phyloP scores from a whole-genome alignment of 1,284 basidiomycete genomes.

The Leccinum pachyderme region DNA sequence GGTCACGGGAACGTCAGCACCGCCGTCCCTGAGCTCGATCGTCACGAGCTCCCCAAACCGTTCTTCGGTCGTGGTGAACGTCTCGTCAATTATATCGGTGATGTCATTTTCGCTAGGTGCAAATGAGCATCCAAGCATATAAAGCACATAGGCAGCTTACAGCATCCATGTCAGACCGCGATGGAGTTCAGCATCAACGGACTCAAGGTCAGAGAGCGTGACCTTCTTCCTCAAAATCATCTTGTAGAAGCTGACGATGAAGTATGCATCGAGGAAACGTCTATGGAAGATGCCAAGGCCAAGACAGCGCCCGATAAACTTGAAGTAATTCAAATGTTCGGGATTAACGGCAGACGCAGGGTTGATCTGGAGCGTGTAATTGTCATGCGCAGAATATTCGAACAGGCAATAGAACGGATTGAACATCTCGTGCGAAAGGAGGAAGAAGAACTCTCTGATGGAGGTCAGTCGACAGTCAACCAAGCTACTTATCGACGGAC shows the following conservation, averaged over 20 bases:
- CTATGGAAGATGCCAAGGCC: constrained; percentile 95
- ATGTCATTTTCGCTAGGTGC: constrained; percentile 77
- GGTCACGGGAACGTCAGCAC: constrained; percentile 79
- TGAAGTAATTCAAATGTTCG: constrained; percentile 97
- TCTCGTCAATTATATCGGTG: constrained; percentile 87
- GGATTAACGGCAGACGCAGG: constrained; percentile 94
- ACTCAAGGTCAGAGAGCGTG: constrained; percentile 80
- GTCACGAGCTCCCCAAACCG: constrained; percentile 93
- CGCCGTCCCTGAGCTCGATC: constrained; percentile 83
- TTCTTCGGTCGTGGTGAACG: constrained; percentile 89
- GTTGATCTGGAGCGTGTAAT: constrained; percentile 95
- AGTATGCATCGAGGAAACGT: constrained; percentile 94
- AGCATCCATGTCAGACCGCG: constrained; percentile 95
- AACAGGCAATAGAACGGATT: constrained; percentile 96
- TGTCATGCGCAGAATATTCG: constrained; percentile 96
- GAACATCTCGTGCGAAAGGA: constrained; percentile 95
- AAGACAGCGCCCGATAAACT: constrained; percentile 91
- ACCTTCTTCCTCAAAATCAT: constrained; percentile 96
- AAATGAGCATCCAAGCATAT: constrained; percentile 14
- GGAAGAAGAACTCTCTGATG: constrained; percentile 76
- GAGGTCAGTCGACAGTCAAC: constrained; percentile 14
- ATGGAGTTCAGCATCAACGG: constrained; percentile 84
- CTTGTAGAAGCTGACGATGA: constrained; percentile 97
- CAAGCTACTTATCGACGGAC: constrained; percentile 39
- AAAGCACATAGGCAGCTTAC: constrained; percentile 37